These are phyloP conservation scores for Leavenworthia alabamica DNA, from an alignment of 345 rosid genomes.

Conservation along the genomic window DNA sequence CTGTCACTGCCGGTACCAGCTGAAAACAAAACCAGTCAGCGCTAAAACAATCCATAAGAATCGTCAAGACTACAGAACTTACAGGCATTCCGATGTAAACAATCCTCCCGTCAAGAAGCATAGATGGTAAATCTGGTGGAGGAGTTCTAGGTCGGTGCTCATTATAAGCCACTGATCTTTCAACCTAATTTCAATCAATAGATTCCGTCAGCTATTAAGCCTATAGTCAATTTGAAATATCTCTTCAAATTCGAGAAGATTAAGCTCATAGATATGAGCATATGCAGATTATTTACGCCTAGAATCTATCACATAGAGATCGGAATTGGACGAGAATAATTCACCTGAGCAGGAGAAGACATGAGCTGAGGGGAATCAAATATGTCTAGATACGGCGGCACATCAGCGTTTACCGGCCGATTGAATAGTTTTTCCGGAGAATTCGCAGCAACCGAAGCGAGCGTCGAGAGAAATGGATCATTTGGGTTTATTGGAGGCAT, in stretches of 20 bases:
- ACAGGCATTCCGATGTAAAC: constrained; percentile 96
- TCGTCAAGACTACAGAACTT: constrained; percentile 18
- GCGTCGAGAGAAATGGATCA: constrained; percentile 61
- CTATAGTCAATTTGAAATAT: no score
- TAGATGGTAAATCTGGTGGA: constrained; percentile 77
- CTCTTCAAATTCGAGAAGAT: no score
- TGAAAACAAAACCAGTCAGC: constrained; percentile 33
- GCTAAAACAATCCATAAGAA: no score
- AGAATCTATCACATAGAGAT: neutral
- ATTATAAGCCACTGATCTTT: constrained; percentile 53
- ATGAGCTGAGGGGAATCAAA: constrained; percentile 68
- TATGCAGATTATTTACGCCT: neutral
- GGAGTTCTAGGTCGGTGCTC: constrained; percentile 57
- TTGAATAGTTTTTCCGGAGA: constrained; percentile 51
- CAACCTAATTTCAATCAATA: constrained; percentile 43
- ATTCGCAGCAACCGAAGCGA: constrained; percentile 53
- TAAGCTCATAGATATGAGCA: neutral
- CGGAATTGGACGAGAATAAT: neutral
- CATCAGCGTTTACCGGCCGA: constrained; percentile 40
- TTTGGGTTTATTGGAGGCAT: constrained; percentile 68
- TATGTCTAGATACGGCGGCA: constrained; percentile 69
- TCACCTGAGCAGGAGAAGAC: constrained; percentile 77
- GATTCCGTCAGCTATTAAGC: neutral
- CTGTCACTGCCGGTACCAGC: constrained; percentile 85
- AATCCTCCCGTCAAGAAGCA: constrained; percentile 69